Evolutionary conservation across 208 protist species (phyloP), one percentile per base, ranked within the genome.

Genomic region (Acanthamoeba castellanii): DNA sequence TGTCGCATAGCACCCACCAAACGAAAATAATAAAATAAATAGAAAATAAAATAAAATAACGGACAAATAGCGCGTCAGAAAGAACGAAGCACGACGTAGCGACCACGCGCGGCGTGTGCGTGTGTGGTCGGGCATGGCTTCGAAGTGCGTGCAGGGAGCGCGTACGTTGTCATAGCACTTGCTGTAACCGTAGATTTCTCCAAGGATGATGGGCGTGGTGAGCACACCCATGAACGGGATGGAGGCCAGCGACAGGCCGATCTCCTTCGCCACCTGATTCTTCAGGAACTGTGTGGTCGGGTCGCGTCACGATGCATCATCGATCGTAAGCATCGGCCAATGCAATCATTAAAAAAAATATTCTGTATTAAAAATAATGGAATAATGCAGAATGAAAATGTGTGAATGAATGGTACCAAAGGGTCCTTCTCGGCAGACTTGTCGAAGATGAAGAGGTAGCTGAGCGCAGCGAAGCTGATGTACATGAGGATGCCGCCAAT

Each of bases 361-460:
- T n/a, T n/a, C n/a, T n/a, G n/a, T n/a, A n/a, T n/a, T n/a, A n/a
- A n/a, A n/a, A n/a, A n/a, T n/a, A n/a, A n/a, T n/a, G n/a, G n/a
- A n/a, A n/a, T n/a, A n/a, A n/a, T n/a, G n/a, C n/a, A n/a, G n/a
- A n/a, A n/a, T n/a, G n/a, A n/a, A n/a, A n/a, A 27, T 42, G 68
- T 16, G 11, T 2, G 32, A 27, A 74, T 2, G 11, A 6, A 7
- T 6, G 68, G 32, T 27, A 85, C 76, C 76, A 85, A 32, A 27
- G 76, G 76, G 45, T 85, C 76, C 76, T 85, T 85, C 20, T 85
- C 45, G 22, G 76, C 76, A 13, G 34, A 59, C n/a, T 85, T 85
- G 76, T 85, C 76, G 52, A 93, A 95, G 32, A 95, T 50, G 76
- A 85, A 59, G 25, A 85, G 13, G 85, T 96, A 97, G 91, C 76